Evolutionary conservation across 768 basidiomycete genomes (phyloP).

Genomic region (Ramaria sp.): DNA sequence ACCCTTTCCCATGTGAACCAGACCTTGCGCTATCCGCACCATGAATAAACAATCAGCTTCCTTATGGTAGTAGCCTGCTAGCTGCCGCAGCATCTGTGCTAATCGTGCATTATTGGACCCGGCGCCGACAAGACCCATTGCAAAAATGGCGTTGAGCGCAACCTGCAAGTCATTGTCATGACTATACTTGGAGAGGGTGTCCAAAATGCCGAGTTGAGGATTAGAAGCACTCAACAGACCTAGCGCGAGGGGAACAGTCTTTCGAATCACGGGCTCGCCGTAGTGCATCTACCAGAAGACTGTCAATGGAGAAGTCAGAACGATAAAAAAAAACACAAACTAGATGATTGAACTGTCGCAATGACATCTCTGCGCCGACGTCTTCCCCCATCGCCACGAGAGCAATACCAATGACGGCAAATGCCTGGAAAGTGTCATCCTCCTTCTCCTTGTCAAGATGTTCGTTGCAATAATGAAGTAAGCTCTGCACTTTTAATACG

Average conservation of each 20-base stretch:
- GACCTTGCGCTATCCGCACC: slow-evolving; percentile 89
- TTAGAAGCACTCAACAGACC: slow-evolving; percentile 94
- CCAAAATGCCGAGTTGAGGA: slow-evolving; percentile 87
- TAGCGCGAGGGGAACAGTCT: slow-evolving; percentile 88
- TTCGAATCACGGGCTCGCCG: slow-evolving; percentile 86
- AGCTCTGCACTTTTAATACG: slow-evolving; percentile 82
- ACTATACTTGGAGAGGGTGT: slow-evolving; percentile 96
- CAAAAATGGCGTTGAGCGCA: slow-evolving; percentile 93
- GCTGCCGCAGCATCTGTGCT: slow-evolving; percentile 93
- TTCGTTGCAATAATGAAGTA: slow-evolving; percentile 91
- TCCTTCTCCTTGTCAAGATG: slow-evolving; percentile 58
- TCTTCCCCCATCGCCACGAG: slow-evolving; percentile 98
- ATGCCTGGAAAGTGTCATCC: slow-evolving; percentile 80
- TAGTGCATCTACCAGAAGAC: slow-evolving; percentile 80
- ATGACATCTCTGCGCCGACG: slow-evolving; percentile 94
- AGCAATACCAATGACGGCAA: slow-evolving; percentile 89
- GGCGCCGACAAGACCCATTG: slow-evolving; percentile 96
- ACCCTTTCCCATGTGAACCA: slow-evolving; percentile 99
- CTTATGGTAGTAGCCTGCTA: slow-evolving; percentile 97
- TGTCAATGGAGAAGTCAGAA: slow-evolving; percentile 13
- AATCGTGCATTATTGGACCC: slow-evolving; percentile 98
- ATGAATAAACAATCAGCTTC: slow-evolving; percentile 95
- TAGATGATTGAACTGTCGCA: slow-evolving; percentile 94
- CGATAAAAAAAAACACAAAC: slow-evolving; percentile 32
- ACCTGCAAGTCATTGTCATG: slow-evolving; percentile 98